Evolutionary conservation across 257 asterid genomes (phyloP).

Genomic region (Capsicum pubescens): DNA sequence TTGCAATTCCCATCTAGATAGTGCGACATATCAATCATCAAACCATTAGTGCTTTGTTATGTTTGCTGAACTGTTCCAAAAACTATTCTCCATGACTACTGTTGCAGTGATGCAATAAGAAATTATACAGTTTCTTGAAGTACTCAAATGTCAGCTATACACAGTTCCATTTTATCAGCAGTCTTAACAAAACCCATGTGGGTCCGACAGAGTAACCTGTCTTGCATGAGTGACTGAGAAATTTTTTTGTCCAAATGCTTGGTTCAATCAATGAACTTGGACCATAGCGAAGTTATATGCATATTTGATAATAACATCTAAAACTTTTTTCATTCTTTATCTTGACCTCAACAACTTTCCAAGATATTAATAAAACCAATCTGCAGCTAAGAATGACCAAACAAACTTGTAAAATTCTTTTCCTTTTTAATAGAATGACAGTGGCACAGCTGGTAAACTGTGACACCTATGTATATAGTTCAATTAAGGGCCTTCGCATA

Average conservation of each 20-base stretch:
- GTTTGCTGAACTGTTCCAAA: background rate
- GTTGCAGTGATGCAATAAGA: background rate
- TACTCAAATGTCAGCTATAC: background rate
- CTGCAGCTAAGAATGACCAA: background rate
- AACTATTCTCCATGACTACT: background rate
- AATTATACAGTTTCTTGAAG: background rate
- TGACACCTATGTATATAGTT: background rate
- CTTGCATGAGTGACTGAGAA: background rate
- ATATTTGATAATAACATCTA: background rate
- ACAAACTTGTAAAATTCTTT: background rate
- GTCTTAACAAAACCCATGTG: background rate
- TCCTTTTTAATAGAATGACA: slow-evolving; percentile 12
- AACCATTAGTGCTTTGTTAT: background rate
- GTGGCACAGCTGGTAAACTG: slow-evolving; percentile 19
- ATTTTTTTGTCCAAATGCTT: background rate
- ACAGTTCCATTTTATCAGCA: background rate
- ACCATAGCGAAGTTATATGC: background rate
- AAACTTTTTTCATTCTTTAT: background rate
- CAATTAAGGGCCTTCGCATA: background rate
- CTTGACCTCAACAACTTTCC: slow-evolving; percentile 4
- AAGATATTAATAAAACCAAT: background rate
- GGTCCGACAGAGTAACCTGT: background rate
- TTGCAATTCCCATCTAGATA: background rate
- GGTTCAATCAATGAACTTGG: background rate
- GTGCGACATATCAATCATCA: background rate